phyloP scores from a whole-genome alignment of 2,329 filamentous ascomycete species.

The Colletotrichum godetiae region DNA sequence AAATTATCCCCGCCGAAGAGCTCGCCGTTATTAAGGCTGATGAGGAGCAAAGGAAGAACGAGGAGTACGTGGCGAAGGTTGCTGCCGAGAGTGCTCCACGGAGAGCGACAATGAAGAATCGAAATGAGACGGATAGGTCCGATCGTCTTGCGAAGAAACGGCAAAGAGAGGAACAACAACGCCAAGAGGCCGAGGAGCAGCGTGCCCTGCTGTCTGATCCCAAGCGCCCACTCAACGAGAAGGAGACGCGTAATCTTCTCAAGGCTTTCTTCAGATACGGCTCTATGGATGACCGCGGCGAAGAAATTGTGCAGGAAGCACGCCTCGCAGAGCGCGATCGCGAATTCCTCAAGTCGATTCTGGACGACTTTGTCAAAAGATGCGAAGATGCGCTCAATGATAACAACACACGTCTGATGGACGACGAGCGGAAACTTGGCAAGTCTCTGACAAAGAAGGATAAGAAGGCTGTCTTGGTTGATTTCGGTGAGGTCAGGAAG shows the following conservation, averaged over 20 bases:
- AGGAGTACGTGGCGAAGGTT: slow-evolving; percentile 83
- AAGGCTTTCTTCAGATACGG: slow-evolving; percentile 92
- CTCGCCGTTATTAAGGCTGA: slow-evolving; percentile 90
- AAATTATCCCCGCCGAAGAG: slow-evolving; percentile 96
- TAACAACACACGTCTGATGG: slow-evolving; percentile 78
- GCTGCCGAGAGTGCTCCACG: slow-evolving; percentile 89
- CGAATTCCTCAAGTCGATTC: slow-evolving; percentile 79
- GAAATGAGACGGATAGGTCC: slow-evolving; percentile 71
- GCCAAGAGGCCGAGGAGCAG: slow-evolving; percentile 80
- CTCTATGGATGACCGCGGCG: slow-evolving; percentile 86
- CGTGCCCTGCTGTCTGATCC: slow-evolving; percentile 83
- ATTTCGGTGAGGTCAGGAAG: slow-evolving; percentile 92
- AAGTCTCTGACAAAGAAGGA: slow-evolving; percentile 95
- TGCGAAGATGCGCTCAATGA: slow-evolving; percentile 70
- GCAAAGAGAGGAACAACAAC: slow-evolving; percentile 73
- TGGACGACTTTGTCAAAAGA: slow-evolving; percentile 77
- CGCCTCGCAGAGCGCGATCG: slow-evolving; percentile 85
- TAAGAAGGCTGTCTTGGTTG: slow-evolving; percentile 95
- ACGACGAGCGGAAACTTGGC: slow-evolving; percentile 84
- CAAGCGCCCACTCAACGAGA: slow-evolving; percentile 88
- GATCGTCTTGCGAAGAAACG: slow-evolving; percentile 75
- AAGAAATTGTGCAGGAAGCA: slow-evolving; percentile 89
- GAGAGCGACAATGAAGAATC: slow-evolving; percentile 72
- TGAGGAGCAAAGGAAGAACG: slow-evolving; percentile 85
- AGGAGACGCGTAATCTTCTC: slow-evolving; percentile 92